These are phyloP conservation scores for Cucurbita ficifolia DNA, from an alignment of 306 rosid genomes.

Conservation along the genomic window DNA sequence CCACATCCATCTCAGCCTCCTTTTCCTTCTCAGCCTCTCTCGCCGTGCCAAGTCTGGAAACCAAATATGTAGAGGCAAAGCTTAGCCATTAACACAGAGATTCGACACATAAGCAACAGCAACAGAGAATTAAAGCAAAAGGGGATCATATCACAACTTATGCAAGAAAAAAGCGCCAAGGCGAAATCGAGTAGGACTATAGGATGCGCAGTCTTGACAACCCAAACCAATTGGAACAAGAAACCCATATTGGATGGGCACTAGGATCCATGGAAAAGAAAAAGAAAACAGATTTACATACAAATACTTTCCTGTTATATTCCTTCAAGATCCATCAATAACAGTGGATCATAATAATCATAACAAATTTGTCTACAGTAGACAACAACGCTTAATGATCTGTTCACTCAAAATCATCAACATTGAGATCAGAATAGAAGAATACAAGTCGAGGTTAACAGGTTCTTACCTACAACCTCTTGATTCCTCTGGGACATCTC, in stretches of 20 bases:
- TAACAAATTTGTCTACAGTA: background rate
- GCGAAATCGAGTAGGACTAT: background rate
- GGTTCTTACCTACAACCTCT: constrained; percentile 82
- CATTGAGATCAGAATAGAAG: background rate
- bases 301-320: background rate
- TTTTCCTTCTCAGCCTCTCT: constrained; percentile 49
- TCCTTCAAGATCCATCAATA: background rate
- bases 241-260: background rate
- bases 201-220: background rate
- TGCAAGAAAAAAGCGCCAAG: background rate
- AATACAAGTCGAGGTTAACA: background rate
- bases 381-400: background rate
- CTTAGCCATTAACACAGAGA: background rate
- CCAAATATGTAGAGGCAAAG: background rate
- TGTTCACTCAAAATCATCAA: background rate
- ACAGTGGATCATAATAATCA: background rate
- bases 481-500: constrained; percentile 99
- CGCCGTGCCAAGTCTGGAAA: constrained; percentile 61
- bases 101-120: background rate
- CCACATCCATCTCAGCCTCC: constrained; percentile 86
- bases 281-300: background rate
- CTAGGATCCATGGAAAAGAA: background rate
- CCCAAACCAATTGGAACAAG: background rate
- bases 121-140: background rate
- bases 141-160: background rate